Base-by-base conservation (phyloP, 495 filamentous ascomycete genomes). In the Trichocladium antarcticum region DNA sequence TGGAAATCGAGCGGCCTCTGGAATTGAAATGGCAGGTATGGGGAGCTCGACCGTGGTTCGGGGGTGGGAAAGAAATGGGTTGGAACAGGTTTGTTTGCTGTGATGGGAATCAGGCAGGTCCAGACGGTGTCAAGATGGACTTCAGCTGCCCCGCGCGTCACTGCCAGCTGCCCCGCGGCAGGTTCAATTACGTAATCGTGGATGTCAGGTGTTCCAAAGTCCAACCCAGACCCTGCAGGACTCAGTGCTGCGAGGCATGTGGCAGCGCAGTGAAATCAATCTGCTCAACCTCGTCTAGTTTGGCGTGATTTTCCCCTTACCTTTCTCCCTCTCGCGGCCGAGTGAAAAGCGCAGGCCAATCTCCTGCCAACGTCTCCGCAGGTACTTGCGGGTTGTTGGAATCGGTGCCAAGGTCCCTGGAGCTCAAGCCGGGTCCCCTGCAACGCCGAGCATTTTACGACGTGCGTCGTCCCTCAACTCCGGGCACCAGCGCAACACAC, bases 61-160 rank as follows among this genome's bases (percentile, higher is more conserved):
- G 20, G 4, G 6, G 3, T 40, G 7, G 4, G 8, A 27, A 3
- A 4, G 24, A 27, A 27, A 27, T 27, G 24, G 24, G 3, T 27
- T 27, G 24, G 24, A 27, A 8, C 3, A 27, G 24, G 24, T 27
- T 27, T 16, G 31, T 27, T 37, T 7, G 20, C 8, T 8, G 36
- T 29, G n/a, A 29, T 17, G 16, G 20, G 31, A 14, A 54, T 51
- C 53, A 59, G 57, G 57, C 57, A 56, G 57, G 53, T 56, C 44
- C 20, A 29, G 50, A 40, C 31, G 41, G 55, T 52, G 52, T 50
- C 36, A 41, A 1, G 19, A 22, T 16, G 42, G 22, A 45, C 19
- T 17, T 1, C n/a, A n/a, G 3, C 5, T 47, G 50, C 44, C 50
- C 50, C 50, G 50, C 50, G 50, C 50, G 50, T 53, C 44, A 40